Conservation (phyloP, 2,329 filamentous ascomycete genomes). For the Bipolaris victoriae region DNA sequence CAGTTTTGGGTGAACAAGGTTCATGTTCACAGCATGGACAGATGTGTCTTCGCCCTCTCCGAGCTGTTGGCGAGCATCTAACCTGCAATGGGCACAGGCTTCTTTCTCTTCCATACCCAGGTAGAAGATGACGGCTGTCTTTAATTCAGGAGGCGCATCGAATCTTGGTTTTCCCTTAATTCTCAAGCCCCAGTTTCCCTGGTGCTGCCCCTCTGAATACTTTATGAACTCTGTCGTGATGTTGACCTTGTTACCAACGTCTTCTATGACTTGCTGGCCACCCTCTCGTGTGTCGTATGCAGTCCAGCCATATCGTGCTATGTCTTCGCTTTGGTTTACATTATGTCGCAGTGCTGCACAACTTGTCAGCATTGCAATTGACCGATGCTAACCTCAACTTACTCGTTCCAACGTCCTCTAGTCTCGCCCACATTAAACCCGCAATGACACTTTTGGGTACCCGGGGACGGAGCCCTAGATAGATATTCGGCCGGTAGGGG, state of each 20-base stretch:
- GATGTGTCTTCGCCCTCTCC: slow-evolving; percentile 53
- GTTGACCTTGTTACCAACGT: slow-evolving; percentile 82
- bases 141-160: slow-evolving; percentile 67
- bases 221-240: slow-evolving; percentile 92
- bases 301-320: slow-evolving; percentile 95
- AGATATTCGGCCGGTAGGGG: slow-evolving; percentile 89
- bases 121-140: slow-evolving; percentile 82
- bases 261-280: slow-evolving; percentile 85
- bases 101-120: slow-evolving; percentile 76
- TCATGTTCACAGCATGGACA: slow-evolving; percentile 68
- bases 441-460: slow-evolving; percentile 79
- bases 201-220: slow-evolving; percentile 79
- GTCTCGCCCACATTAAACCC: slow-evolving; percentile 85
- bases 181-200: slow-evolving; percentile 87
- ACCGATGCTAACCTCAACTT: slow-evolving; percentile 43
- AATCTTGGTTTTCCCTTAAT: slow-evolving; percentile 78
- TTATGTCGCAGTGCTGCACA: slow-evolving; percentile 76
- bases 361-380: slow-evolving; percentile 12
- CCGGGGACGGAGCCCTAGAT: slow-evolving; percentile 85
- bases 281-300: slow-evolving; percentile 88
- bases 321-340: slow-evolving; percentile 90
- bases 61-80: slow-evolving; percentile 66
- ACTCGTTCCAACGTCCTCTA: slow-evolving; percentile 81
- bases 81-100: slow-evolving; percentile 47
- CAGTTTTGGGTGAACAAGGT: slow-evolving; percentile 71